These are phyloP conservation scores for Aegilops longissima DNA, from an alignment of 176 grass and related monocot species.

Conservation along the genomic window DNA sequence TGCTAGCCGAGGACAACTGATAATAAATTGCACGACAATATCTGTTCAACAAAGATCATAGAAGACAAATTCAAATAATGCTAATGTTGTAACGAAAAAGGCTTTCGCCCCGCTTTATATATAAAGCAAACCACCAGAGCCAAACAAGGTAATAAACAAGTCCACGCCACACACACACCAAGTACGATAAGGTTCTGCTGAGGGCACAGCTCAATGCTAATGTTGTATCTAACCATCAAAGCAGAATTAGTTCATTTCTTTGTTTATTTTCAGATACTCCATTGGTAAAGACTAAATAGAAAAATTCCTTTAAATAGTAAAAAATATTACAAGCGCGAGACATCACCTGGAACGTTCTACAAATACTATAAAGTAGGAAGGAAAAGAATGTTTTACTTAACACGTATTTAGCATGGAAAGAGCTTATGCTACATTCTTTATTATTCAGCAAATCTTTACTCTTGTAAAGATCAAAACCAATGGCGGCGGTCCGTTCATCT, in stretches of 20 bases:
- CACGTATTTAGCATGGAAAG: constrained; percentile 23
- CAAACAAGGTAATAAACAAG: too few species aligned
- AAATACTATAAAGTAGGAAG: not conserved
- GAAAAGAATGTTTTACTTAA: not conserved
- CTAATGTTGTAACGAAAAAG: not conserved
- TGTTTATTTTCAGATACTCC: constrained; percentile 24
- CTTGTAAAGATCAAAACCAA: not conserved
- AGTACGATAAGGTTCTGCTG: too few species aligned
- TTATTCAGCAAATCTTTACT: not conserved
- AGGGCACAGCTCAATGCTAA: not conserved
- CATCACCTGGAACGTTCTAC: not conserved
- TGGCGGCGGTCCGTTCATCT: not conserved
- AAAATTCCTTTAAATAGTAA: not conserved
- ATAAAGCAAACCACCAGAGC: too few species aligned
- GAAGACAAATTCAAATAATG: constrained; percentile 15
- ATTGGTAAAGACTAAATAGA: not conserved
- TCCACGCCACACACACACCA: too few species aligned
- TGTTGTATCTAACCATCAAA: constrained; percentile 5
- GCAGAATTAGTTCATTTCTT: not conserved
- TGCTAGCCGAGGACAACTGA: constrained; percentile 66
- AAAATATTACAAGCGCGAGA: not conserved
- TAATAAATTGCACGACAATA: constrained; percentile 77
- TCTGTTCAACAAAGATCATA: constrained; percentile 48
- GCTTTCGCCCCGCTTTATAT: too few species aligned
- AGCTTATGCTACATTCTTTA: not conserved